These are phyloP conservation scores for Sporothrix globosa DNA, from an alignment of 2,329 filamentous ascomycete species.

Conservation along the genomic window DNA sequence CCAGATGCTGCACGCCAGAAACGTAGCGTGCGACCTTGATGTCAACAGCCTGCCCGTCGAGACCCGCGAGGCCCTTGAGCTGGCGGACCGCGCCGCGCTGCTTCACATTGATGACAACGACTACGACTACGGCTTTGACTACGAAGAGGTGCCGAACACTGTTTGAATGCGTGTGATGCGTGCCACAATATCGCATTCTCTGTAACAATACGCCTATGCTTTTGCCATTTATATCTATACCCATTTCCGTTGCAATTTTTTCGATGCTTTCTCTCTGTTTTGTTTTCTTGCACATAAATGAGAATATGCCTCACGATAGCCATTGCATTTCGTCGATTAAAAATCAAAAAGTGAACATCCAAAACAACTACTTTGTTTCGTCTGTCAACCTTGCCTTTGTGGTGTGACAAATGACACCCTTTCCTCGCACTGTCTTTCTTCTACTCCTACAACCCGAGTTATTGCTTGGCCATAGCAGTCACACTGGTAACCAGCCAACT, in stretches of 20 bases:
- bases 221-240: background rate
- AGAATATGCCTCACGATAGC: conserved; percentile 12
- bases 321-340: background rate
- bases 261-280: background rate
- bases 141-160: conserved; percentile 36
- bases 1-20: conserved; percentile 25
- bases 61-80: conserved; percentile 36
- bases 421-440: conserved; percentile 18
- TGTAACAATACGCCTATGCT: too few species aligned
- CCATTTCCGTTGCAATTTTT: background rate
- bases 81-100: conserved; percentile 36
- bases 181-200: background rate
- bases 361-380: background rate
- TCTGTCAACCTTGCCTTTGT: background rate
- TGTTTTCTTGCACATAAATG: background rate
- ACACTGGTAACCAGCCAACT: conserved; percentile 2
- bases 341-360: background rate
- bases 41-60: conserved; percentile 30
- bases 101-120: conserved; percentile 22
- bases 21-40: conserved; percentile 31
- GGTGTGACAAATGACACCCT: background rate
- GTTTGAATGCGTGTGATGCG: background rate
- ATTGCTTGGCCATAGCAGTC: background rate
- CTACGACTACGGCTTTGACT: conserved; percentile 36
- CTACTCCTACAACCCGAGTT: background rate